Evolutionary conservation across 495 filamentous ascomycete genomes (phyloP).

Genomic region (Polyplosphaeria fusca): DNA sequence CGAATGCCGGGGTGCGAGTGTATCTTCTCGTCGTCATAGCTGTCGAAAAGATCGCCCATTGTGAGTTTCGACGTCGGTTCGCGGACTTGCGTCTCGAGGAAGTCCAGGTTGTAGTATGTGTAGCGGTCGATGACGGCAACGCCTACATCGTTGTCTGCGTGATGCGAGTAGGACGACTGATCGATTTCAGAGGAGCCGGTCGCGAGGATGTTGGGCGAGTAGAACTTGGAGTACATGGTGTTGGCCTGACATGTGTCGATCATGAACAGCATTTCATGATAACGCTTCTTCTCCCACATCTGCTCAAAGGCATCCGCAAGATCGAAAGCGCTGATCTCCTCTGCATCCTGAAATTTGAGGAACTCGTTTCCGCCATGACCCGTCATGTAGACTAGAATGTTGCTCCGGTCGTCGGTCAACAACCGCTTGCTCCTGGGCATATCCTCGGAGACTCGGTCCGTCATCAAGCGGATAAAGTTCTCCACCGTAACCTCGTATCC

Average conservation of each 20-base stretch:
- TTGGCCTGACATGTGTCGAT: constrained; percentile 99
- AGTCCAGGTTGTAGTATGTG: constrained; percentile 98
- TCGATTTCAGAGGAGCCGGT: constrained; percentile 92
- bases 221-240: constrained; percentile 97
- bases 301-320: constrained; percentile 96
- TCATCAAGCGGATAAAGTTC: constrained; percentile 94
- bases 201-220: constrained; percentile 94
- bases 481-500: constrained; percentile 99
- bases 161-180: constrained; percentile 91
- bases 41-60: constrained; percentile 90
- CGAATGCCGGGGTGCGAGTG: constrained; percentile 87
- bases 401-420: constrained; percentile 87
- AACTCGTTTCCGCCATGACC: constrained; percentile 99
- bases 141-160: constrained; percentile 95
- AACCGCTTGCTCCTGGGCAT: constrained; percentile 91
- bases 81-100: constrained; percentile 85
- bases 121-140: constrained; percentile 98
- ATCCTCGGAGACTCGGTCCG: constrained; percentile 86
- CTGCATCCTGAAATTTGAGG: constrained; percentile 95
- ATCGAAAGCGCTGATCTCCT: constrained; percentile 96
- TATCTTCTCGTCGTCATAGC: constrained; percentile 90
- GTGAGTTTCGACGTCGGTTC: constrained; percentile 79
- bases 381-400: constrained; percentile 98
- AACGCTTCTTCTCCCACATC: constrained; percentile 99
- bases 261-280: constrained; percentile 98